These are phyloP conservation scores for Xanthoparmelia taractica DNA, from an alignment of 495 filamentous ascomycete genomes.

Conservation along the genomic window DNA sequence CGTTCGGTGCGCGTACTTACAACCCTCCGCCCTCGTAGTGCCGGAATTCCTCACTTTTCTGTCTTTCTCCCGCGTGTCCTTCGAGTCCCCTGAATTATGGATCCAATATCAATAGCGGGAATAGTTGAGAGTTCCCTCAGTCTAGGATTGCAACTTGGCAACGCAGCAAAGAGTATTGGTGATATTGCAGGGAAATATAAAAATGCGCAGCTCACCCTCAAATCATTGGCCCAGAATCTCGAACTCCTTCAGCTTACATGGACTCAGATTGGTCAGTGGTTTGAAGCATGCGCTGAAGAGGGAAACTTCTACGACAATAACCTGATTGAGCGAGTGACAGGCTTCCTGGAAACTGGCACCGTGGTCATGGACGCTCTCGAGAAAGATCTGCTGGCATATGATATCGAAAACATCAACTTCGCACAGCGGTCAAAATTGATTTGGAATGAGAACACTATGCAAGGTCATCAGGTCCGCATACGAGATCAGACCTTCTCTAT, in stretches of 20 bases:
- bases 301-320: constrained; percentile 22
- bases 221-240: constrained; percentile 35
- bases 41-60: no score
- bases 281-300: constrained; percentile 14
- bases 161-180: neutral
- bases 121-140: constrained; percentile 1
- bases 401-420: constrained; percentile 20
- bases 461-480: constrained; percentile 34
- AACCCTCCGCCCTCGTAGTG: no score
- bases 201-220: constrained; percentile 39
- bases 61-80: no score
- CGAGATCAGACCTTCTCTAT: constrained; percentile 37
- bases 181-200: constrained; percentile 29
- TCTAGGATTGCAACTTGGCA: constrained; percentile 7
- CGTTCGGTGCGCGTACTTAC: no score
- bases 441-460: constrained; percentile 42
- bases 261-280: constrained; percentile 36
- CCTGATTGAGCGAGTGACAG: constrained; percentile 30
- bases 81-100: no score
- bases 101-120: constrained; percentile 1
- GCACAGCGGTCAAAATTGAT: constrained; percentile 28
- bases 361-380: constrained; percentile 36
- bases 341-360: constrained; percentile 36
- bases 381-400: constrained; percentile 31
- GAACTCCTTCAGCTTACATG: constrained; percentile 35